Base-by-base conservation (phyloP, 441 rosid genomes). In the Arabidopsis hybrid region DNA sequence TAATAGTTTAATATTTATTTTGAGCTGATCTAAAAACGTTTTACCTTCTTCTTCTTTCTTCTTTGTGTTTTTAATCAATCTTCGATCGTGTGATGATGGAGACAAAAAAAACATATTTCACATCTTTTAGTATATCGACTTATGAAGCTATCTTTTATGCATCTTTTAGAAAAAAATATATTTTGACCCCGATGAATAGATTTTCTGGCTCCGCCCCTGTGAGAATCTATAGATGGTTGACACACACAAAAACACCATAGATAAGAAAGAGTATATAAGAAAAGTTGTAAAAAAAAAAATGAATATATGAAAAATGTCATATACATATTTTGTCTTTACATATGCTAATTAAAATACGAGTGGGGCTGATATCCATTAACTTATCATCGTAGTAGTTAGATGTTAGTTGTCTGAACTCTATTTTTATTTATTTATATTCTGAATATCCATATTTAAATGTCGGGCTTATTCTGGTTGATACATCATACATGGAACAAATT, bases 361-460 rank as follows among this genome's bases (percentile, higher is more conserved):
- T 69, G 75, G 79, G 75, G 17, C 70, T 69, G 35, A 21, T 5
- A 29, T 55, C 3, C 74, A 75, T 53, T 68, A 75, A 69, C 71
- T 62, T 75, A 53, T 55, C 55, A 16, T 67, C 29, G 72, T 43
- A 65, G 80, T 76, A 34, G 80, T 64, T 76, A 71, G 80, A 76
- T 40, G 67, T 76, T 64, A 39, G 80, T 70, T 70, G 80, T 70
- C 71, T 57, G 18, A 18, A 0, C 39, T 64, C 60, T 62, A 76
- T 56, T 46, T 31, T 36, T 11, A 16, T 74, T 70, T 39, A 56
- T 59, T 14, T 9, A 11, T 60, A 53, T 64, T 69, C 13, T 49
- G 50, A n/a, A 76, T 76, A 56, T 70, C 39, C 31, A 63, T 67
- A 56, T 69, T 17, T 9, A n/a, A 43, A 51, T 21, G 2, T 13